Base-by-base conservation (phyloP, 1,284 basidiomycete genomes). In the Cryptococcus depauperatus region DNA sequence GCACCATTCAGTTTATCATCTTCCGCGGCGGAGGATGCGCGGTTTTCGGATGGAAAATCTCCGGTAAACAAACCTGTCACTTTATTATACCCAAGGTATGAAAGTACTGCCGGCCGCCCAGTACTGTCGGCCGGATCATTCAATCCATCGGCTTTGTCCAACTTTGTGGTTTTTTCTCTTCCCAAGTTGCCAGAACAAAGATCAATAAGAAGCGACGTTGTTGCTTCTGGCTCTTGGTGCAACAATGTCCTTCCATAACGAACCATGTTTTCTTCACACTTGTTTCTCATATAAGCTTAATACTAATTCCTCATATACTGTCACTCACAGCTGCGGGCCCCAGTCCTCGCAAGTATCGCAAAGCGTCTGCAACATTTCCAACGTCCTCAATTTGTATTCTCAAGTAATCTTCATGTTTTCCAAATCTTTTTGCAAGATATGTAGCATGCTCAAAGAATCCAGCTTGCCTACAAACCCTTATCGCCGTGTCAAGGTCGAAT, bases 401-500 rank as follows among this genome's bases (percentile, higher is more conserved):
- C 33, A 98, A 67, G 64, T 92, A 97, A 56, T 96, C 93, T 58
- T 92, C 88, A 58, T 96, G 89, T 25, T 85, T 75, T 32, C 82
- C 80, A 69, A 92, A 97, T 62, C 88, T 86, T 71, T 83, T 83
- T 5, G 93, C 93, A 4, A 99, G 78, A 68, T 95, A 98, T 0
- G 83, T 81, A 0, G 95, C 95, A 62, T 98, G 93, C 41, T 88
- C 83, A 60, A 86, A 95, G 69, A 95, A 98, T 0, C 91, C 89
- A 0, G 90, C 93, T 67, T 97, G 93, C 18, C 93, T 78, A 65
- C 92, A 97, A 9, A 98, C 93, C 1, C 89, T 78, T 51, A 98
- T 96, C 0, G 91, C 95, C 0, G 93, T 97, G 48, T 93, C 91
- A 27, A 99, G 77, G 62, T 99, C 95, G 60, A 98, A 98, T 0